Base-by-base conservation (phyloP, 352 stramenopile genomes). In the Globisporangium paddicum region DNA sequence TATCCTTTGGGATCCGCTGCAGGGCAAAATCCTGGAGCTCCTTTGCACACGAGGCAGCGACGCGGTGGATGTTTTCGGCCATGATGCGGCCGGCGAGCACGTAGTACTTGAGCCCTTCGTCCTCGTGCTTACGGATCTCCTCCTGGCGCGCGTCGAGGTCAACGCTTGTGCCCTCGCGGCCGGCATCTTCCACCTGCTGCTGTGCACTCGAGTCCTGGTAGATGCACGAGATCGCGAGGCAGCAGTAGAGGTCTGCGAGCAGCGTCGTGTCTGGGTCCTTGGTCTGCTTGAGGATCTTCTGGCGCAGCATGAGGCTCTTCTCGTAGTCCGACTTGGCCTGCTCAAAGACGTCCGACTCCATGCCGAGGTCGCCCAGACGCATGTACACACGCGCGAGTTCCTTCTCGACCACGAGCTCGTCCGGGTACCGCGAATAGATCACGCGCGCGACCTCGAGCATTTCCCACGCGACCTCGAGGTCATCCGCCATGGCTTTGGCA, bases 401-500 rank as follows among this genome's bases (percentile, higher is more conserved):
- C 55, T 82, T 80, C 59, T 95, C 79, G 11, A 93, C 76, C 18
- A 73, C 75, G 32, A 79, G 35, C 25, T 93, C 84, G 19, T 82
- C 80, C 8, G 79, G 71, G 56, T 81, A 86, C 10, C 83, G 79
- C 60, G 80, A 73, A 63, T 91, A 90, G 55, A 95, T 87, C 53
- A 95, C 82, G 21, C 86, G 82, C 30, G 86, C 82, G 11, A 93
- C 61, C 53, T 95, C 86, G 42, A 95, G 78, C 75, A 93, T 89
- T 66, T 95, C 83, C 86, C 86, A 95, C 26, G 86, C 86, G 10
- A 89, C 70, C 48, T 95, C 80, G 45, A 95, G 69, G 60, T 95
- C 86, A 58, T 93, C 84, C 0, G 71, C 71, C 11, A 66, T 71
- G 32, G 82, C 68, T 11, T 67, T 65, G 0, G 79, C 74, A 47